Evolutionary conservation across 768 basidiomycete species (phyloP), one percentile per base, ranked within the genome.

Genomic region (Leccinum disarticulatum): DNA sequence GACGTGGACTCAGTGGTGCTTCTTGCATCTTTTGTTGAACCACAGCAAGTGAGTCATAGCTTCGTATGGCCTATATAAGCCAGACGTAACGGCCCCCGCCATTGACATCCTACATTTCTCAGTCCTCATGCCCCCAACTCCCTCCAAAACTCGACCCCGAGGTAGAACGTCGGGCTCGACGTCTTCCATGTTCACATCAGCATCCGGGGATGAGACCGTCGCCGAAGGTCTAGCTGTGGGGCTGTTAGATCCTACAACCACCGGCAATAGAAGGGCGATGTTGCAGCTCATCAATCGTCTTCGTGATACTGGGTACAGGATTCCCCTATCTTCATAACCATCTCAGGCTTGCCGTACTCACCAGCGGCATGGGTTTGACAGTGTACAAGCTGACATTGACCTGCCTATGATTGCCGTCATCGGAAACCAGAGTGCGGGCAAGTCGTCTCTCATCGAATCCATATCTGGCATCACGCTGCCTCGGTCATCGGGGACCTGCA

Each of bases 401-500:
- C 73, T 91, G 0, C 90, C 90, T 0, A 82, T 84, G 61, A 89
- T 91, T 33, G 86, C 84, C 0, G 90, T 90, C 47, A 81, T 90
- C 17, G 89, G 90, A 1, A 81, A 79, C 2, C 90, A 91, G 62
- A 87, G 85, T 48, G 87, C 87, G 0, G 90, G 90, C 0, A 91
- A 91, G 65, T 89, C 87, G 0, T 91, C 89, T 0, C 77, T 91
- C 4, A 90, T 91, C 11, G 89, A 91, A 64, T 81, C 87, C 0
- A 90, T 91, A 49, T 88, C 87, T 0, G 87, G 88, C 0, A 83
- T 91, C 17, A 87, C 81, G 0, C 74, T 91, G 0, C 88, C 88
- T 25, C 80, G 88, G 10, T 86, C 86, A 0, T 77, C 83, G n/a
- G 90, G 90, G 0, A 90, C 89, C 0, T 91, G 90, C 61, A 92